Percentiles rank a stretch among this genome's conserved stretches.
Evolutionary conservation across 305 asterid species (phyloP).

Genomic region (Fraxinus baroniana): DNA sequence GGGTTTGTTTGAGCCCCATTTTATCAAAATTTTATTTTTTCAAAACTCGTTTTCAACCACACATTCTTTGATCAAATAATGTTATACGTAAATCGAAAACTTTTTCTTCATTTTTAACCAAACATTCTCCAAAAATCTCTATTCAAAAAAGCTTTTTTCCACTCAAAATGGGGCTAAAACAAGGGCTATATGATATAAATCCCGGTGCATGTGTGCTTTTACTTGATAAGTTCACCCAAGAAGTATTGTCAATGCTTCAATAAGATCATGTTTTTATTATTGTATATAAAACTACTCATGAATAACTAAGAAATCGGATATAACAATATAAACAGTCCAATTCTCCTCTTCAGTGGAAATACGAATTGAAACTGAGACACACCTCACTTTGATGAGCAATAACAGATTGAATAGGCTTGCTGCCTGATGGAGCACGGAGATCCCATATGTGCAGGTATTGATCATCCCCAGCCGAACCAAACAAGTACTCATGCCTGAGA

Average conservation of each 20-base stretch:
- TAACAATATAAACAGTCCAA: not conserved
- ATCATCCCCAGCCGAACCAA: constrained; percentile 98
- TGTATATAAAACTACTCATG: not conserved
- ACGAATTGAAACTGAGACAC: constrained; percentile 19
- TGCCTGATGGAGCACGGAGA: constrained; percentile 62
- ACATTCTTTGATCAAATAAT: too few species aligned
- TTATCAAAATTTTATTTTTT: too few species aligned
- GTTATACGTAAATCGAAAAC: too few species aligned
- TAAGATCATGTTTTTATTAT: not conserved
- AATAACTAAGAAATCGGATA: not conserved
- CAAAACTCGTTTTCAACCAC: too few species aligned
- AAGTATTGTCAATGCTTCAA: not conserved
- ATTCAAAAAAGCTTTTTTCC: too few species aligned
- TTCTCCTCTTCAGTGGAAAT: not conserved
- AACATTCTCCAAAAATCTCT: too few species aligned
- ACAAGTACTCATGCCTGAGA: constrained; percentile 81
- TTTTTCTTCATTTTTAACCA: too few species aligned
- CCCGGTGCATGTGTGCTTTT: not conserved
- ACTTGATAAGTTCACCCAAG: not conserved
- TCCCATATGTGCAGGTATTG: constrained; percentile 88
- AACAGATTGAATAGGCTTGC: constrained; percentile 82
- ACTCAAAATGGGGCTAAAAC: too few species aligned
- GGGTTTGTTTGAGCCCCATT: too few species aligned
- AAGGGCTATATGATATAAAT: not conserved
- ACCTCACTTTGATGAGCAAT: constrained; percentile 97